Percentiles rank a stretch among this genome's conserved stretches.
Evolutionary conservation across 2,329 filamentous ascomycete species (phyloP).

Genomic region (Neophaeococcomyces mojaviensis): DNA sequence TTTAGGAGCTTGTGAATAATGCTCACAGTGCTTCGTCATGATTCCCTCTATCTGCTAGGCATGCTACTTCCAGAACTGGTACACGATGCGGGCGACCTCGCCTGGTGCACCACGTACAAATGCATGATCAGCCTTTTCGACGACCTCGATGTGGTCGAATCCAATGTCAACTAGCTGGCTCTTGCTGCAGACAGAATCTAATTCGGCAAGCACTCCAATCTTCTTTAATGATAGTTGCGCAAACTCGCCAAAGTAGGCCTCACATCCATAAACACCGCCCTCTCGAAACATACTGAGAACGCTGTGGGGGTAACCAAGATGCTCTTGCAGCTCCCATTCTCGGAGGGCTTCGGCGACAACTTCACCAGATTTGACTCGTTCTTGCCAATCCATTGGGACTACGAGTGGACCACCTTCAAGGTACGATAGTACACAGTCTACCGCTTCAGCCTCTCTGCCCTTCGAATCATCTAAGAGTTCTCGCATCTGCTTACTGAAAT

Average conservation of each 20-base stretch:
- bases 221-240: not conserved
- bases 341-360: constrained; percentile 42
- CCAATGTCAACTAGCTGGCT: constrained; percentile 2
- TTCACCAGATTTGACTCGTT: constrained; percentile 34
- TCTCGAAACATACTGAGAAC: constrained; percentile 43
- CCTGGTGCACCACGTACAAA: not conserved
- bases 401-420: constrained; percentile 39
- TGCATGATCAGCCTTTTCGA: constrained; percentile 4
- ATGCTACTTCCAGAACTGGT: not conserved
- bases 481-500: constrained; percentile 21
- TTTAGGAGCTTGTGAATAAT: too few relatives aligned
- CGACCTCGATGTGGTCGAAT: constrained; percentile 1
- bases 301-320: constrained; percentile 39
- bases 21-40: not conserved
- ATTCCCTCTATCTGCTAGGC: not conserved
- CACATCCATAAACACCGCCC: constrained; percentile 28
- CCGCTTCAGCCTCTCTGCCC: constrained; percentile 27
- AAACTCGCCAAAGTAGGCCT: constrained; percentile 1
- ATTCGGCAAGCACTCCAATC: constrained; percentile 5
- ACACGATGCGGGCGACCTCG: not conserved
- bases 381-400: constrained; percentile 40
- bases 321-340: constrained; percentile 43
- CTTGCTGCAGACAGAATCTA: constrained; percentile 4
- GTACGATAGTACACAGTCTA: constrained; percentile 31
- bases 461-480: constrained; percentile 21